phyloP scores from a whole-genome alignment of 164 flowering plant genomes.

The Sextonia rubra region DNA sequence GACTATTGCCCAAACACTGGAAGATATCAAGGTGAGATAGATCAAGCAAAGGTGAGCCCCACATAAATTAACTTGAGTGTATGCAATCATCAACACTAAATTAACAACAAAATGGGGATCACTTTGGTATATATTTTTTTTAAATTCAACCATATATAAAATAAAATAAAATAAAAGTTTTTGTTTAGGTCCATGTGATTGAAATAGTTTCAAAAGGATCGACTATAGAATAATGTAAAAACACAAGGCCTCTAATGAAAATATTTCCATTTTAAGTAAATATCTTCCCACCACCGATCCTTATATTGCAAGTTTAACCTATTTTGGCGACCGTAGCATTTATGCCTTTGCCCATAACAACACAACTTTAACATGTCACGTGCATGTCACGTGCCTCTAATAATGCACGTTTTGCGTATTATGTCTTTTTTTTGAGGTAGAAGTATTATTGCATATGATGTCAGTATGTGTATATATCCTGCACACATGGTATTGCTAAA shows the following conservation, averaged over 20 bases:
- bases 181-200: too few species aligned
- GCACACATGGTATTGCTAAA: not conserved
- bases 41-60: too few species aligned
- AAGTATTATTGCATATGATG: not conserved
- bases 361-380: not conserved
- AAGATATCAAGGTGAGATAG: too few species aligned
- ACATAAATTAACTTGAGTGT: too few species aligned
- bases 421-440: not conserved
- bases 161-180: too few species aligned
- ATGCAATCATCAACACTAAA: too few species aligned
- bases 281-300: not conserved
- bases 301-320: not conserved
- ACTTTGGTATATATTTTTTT: too few species aligned
- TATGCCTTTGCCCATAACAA: not conserved
- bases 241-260: not conserved
- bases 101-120: too few species aligned
- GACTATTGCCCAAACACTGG: too few species aligned
- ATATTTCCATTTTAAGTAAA: not conserved
- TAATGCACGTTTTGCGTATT: not conserved
- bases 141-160: too few species aligned
- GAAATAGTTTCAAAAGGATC: too few species aligned
- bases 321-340: not conserved
- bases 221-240: too few species aligned
- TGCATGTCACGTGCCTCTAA: not conserved
- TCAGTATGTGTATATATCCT: not conserved